Conservation (phyloP, 441 rosid genomes). For the Croton laevigatus region DNA sequence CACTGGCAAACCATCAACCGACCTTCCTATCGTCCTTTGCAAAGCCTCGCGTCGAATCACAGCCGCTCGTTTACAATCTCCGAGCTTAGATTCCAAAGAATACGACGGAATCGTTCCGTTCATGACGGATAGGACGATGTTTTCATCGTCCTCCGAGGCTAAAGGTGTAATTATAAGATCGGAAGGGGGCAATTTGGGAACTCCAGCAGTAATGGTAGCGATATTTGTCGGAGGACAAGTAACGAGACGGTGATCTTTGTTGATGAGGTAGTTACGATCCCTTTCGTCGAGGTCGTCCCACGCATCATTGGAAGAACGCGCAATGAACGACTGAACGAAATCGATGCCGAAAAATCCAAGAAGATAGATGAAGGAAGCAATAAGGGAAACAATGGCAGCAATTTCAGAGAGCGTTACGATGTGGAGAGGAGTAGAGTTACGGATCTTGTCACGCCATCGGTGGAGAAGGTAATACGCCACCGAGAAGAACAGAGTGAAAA, state of each 20-base stretch:
- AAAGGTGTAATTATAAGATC: constrained; percentile 26
- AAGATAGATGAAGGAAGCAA: constrained; percentile 76
- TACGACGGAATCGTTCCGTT: constrained; percentile 56
- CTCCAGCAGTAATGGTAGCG: constrained; percentile 23
- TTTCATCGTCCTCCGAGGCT: constrained; percentile 62
- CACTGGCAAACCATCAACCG: constrained; percentile 67
- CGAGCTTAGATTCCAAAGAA: constrained; percentile 65
- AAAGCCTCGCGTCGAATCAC: constrained; percentile 68
- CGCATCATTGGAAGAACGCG: constrained; percentile 61
- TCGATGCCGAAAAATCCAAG: constrained; percentile 83
- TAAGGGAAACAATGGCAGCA: constrained; percentile 58
- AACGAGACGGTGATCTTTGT: constrained; percentile 21
- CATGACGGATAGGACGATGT: constrained; percentile 57
- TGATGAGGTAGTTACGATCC: constrained; percentile 17
- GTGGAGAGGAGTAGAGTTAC: constrained; percentile 72
- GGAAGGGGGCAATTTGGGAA: constrained; percentile 21
- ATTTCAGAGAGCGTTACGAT: constrained; percentile 68
- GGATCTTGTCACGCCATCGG: constrained; percentile 91
- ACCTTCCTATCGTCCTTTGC: constrained; percentile 67
- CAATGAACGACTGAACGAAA: constrained; percentile 69
- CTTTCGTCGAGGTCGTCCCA: constrained; percentile 64
- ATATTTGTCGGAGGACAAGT: constrained; percentile 19
- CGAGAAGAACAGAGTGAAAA: constrained; percentile 87
- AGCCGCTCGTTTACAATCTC: constrained; percentile 78
- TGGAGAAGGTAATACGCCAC: constrained; percentile 69